A percentile compares a stretch with the other conserved stretches of the same genome.
phyloP scores from a whole-genome alignment of 2,329 filamentous ascomycete genomes.

The Fusarium ambrosium region DNA sequence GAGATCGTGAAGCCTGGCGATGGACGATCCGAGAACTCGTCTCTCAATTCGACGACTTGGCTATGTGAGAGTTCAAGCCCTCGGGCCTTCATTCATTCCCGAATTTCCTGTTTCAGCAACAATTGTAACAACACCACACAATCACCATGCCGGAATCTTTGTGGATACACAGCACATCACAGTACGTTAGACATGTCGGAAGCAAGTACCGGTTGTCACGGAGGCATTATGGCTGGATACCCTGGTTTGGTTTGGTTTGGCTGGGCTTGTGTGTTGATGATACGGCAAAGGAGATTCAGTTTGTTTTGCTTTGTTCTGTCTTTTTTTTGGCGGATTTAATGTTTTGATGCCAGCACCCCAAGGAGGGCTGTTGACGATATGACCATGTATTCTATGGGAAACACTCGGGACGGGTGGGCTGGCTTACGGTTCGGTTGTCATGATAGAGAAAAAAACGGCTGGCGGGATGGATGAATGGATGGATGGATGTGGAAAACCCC shows the following conservation, averaged over 20 bases:
- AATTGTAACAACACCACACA: constrained; percentile 40
- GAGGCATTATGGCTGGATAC: constrained; percentile 43
- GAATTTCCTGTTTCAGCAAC: constrained; percentile 35
- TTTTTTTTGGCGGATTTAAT: constrained; percentile 7
- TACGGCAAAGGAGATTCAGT: constrained; percentile 12
- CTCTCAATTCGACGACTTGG: constrained; percentile 58
- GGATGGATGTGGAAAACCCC: constrained; percentile 29
- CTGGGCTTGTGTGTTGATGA: constrained; percentile 23
- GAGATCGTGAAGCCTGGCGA: constrained; percentile 75
- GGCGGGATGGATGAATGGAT: constrained; percentile 5
- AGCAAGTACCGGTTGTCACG: constrained; percentile 28
- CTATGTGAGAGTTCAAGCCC: constrained; percentile 46
- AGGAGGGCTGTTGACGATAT: constrained; percentile 35
- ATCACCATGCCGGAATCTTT: constrained; percentile 34
- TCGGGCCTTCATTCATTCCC: constrained; percentile 31
- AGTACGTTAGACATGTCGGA: constrained; percentile 30
- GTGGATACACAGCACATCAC: constrained; percentile 38
- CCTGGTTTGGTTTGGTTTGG: constrained; percentile 23
- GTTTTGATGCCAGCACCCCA: constrained; percentile 31
- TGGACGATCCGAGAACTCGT: constrained; percentile 80
- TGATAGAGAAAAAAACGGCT: constrained; percentile 48
- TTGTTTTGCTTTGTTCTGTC: constrained; percentile 17
- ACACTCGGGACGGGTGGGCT: constrained; percentile 20
- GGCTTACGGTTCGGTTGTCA: constrained; percentile 29
- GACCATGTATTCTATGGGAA: constrained; percentile 45